Evolutionary conservation across 1,139 yeast species (phyloP).

Genomic region (Protomyces macrosporus): DNA sequence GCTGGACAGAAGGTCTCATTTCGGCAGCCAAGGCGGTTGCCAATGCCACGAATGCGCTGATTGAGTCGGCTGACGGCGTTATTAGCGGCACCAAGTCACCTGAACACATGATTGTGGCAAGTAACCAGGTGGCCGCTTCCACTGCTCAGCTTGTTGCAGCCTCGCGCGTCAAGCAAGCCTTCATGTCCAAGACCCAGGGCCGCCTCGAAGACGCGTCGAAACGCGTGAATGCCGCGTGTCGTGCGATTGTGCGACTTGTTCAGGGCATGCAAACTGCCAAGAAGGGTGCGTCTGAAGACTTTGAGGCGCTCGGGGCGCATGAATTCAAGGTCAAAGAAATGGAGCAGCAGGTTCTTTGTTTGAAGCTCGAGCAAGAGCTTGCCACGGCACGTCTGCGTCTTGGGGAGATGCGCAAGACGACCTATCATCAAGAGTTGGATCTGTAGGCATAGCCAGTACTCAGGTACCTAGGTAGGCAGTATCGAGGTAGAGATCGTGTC

Average conservation of each 20-base stretch:
- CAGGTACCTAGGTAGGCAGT: no score
- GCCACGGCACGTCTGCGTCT: constrained; percentile 69
- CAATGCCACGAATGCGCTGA: constrained; percentile 70
- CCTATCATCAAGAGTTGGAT: constrained; percentile 26
- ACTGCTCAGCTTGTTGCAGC: constrained; percentile 93
- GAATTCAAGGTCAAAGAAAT: constrained; percentile 83
- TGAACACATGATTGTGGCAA: constrained; percentile 83
- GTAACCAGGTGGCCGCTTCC: constrained; percentile 87
- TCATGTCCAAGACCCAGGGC: constrained; percentile 73
- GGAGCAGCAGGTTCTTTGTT: constrained; percentile 90
- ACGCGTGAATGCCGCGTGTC: constrained; percentile 69
- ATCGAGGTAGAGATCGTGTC: no score
- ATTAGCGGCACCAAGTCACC: constrained; percentile 58
- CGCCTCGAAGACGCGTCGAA: constrained; percentile 64
- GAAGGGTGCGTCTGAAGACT: constrained; percentile 51
- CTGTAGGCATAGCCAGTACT: neutral
- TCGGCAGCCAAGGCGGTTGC: constrained; percentile 91
- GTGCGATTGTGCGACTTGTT: constrained; percentile 63
- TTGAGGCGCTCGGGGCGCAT: constrained; percentile 63
- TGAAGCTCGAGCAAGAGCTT: constrained; percentile 72
- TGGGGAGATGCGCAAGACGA: constrained; percentile 74
- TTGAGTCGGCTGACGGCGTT: constrained; percentile 82
- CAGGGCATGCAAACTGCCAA: constrained; percentile 48
- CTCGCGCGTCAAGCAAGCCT: constrained; percentile 77
- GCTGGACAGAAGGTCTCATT: constrained; percentile 92